Conservation (phyloP, 257 asterid species). For the Lavandula angustifolia region DNA sequence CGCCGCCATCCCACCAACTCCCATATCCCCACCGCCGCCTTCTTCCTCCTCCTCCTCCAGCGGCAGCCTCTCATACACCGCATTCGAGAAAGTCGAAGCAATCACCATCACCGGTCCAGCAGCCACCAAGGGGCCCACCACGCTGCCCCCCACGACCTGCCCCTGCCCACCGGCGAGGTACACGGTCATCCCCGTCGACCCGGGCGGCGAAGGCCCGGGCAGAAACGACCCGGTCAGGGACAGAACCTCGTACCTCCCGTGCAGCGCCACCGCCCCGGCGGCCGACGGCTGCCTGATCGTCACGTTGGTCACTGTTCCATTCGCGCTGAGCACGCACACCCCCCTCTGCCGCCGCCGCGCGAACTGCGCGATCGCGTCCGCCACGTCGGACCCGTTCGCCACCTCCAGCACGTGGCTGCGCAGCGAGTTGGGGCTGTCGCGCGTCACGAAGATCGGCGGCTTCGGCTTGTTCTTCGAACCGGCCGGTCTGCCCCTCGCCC, state of each 20-base stretch:
- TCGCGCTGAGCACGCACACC: slow-evolving; percentile 64
- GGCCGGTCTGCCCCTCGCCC: slow-evolving; percentile 63
- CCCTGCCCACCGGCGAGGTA: slow-evolving; percentile 70
- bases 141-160: slow-evolving; percentile 69
- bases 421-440: slow-evolving; percentile 71
- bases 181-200: slow-evolving; percentile 61
- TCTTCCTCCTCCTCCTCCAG: slow-evolving; percentile 57
- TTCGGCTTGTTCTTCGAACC: slow-evolving; percentile 71
- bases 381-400: slow-evolving; percentile 60
- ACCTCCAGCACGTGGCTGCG: slow-evolving; percentile 71
- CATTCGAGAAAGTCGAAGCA: slow-evolving; percentile 66
- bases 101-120: slow-evolving; percentile 73
- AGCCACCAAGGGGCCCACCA: slow-evolving; percentile 59
- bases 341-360: slow-evolving; percentile 59
- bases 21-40: slow-evolving; percentile 29
- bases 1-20: slow-evolving; percentile 8
- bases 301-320: slow-evolving; percentile 61
- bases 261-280: slow-evolving; percentile 61
- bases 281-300: slow-evolving; percentile 64
- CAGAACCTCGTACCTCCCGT: slow-evolving; percentile 61
- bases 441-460: slow-evolving; percentile 60
- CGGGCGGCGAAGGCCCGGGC: slow-evolving; percentile 71
- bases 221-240: slow-evolving; percentile 63
- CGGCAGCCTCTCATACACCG: slow-evolving; percentile 67
- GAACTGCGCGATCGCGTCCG: slow-evolving; percentile 64